phyloP scores from a whole-genome alignment of 352 stramenopile species.

The Pythium inflatum region DNA sequence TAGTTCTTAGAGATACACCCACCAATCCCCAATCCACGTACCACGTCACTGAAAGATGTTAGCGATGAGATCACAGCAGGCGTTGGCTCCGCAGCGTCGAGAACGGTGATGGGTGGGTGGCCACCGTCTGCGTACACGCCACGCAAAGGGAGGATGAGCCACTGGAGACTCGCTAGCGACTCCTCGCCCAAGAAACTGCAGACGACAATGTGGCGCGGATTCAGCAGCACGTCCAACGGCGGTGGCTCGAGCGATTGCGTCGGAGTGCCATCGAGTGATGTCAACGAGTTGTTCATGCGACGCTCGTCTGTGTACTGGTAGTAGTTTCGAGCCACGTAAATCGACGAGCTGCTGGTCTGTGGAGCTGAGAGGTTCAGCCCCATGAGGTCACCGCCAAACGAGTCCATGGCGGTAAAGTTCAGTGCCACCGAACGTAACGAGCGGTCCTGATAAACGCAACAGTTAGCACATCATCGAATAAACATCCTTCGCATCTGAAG shows the following conservation, averaged over 20 bases:
- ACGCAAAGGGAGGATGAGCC: slow-evolving; percentile 74
- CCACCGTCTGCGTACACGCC: slow-evolving; percentile 44
- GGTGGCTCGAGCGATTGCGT: slow-evolving; percentile 49
- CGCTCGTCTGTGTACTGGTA: slow-evolving; percentile 28
- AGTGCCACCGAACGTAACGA: slow-evolving; percentile 66
- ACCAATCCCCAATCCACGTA: too few relatives aligned
- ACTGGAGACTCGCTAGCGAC: slow-evolving; percentile 72
- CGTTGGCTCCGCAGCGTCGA: slow-evolving; percentile 70
- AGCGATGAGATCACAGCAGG: slow-evolving; percentile 53
- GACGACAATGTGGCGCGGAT: slow-evolving; percentile 76
- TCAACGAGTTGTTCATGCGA: slow-evolving; percentile 32
- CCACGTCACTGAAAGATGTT: slow-evolving; percentile 64
- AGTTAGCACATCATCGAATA: too few relatives aligned
- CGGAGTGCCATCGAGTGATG: slow-evolving; percentile 24
- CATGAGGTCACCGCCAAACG: slow-evolving; percentile 7
- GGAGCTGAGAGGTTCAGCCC: slow-evolving; percentile 3
- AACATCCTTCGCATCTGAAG: too few relatives aligned
- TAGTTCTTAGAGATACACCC: too few relatives aligned
- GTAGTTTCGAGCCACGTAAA: slow-evolving; percentile 21
- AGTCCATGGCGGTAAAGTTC: slow-evolving; percentile 26
- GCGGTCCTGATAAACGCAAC: slow-evolving; percentile 52
- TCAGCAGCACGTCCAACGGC: slow-evolving; percentile 58
- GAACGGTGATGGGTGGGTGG: slow-evolving; percentile 79
- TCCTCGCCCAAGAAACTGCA: slow-evolving; percentile 86
- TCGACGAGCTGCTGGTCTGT: slow-evolving; percentile 40